Conservation (phyloP, 2,329 filamentous ascomycete genomes). For the Fusarium secorum region DNA sequence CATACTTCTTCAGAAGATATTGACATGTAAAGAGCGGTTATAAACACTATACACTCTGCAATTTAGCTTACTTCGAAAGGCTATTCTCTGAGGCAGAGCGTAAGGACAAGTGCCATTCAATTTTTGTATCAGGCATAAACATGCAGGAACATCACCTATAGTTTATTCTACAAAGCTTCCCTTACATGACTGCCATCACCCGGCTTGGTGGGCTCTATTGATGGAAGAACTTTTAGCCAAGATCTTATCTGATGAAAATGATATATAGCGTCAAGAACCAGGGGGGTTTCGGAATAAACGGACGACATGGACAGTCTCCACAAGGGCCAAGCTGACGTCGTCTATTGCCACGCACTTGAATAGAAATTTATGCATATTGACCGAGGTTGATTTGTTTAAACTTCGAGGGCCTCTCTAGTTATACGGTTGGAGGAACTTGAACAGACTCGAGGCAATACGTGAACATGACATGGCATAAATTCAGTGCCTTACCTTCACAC, state of each 20-base stretch:
- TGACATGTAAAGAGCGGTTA: neutral
- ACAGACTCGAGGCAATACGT: neutral
- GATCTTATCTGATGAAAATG: conserved; percentile 16
- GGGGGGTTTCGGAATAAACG: neutral
- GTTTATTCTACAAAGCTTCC: neutral
- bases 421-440: neutral
- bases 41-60: neutral
- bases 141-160: neutral
- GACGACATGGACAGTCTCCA: neutral
- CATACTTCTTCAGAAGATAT: neutral
- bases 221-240: conserved; percentile 2
- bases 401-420: neutral
- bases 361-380: neutral
- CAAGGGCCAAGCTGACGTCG: neutral
- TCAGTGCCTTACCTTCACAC: neutral
- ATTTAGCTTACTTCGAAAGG: neutral
- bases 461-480: neutral
- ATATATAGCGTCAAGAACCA: neutral
- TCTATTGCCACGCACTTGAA: neutral
- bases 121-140: neutral
- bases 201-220: neutral
- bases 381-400: neutral
- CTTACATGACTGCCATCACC: neutral
- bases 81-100: neutral
- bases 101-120: neutral